Percentiles rank a stretch among this genome's conserved stretches.
phyloP scores from a whole-genome alignment of 2,329 filamentous ascomycete genomes.

The Ilyonectria destructans region DNA sequence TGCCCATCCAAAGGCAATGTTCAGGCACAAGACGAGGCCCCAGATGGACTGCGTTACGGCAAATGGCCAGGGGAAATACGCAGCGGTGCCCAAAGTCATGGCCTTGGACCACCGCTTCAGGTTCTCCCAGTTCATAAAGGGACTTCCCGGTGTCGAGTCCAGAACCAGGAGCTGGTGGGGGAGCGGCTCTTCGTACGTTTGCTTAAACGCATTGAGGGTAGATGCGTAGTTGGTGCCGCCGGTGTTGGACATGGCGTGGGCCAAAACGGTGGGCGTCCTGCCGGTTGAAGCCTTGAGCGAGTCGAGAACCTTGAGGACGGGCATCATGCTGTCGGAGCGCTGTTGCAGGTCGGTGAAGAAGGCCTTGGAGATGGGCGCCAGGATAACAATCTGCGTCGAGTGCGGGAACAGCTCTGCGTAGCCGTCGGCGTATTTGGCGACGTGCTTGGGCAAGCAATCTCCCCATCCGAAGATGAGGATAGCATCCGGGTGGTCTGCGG shows the following conservation, averaged over 20 bases:
- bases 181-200: constrained; percentile 57
- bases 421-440: constrained; percentile 70
- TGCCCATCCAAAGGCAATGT: constrained; percentile 54
- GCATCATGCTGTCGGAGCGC: constrained; percentile 63
- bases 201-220: constrained; percentile 63
- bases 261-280: constrained; percentile 57
- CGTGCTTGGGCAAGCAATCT: constrained; percentile 69
- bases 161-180: constrained; percentile 66
- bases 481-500: constrained; percentile 58
- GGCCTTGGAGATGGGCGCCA: constrained; percentile 66
- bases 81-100: constrained; percentile 66
- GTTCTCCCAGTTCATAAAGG: constrained; percentile 59
- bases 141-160: constrained; percentile 70
- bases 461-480: constrained; percentile 73
- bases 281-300: constrained; percentile 31
- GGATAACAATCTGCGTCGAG: constrained; percentile 66
- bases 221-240: constrained; percentile 70
- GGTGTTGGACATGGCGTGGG: constrained; percentile 73
- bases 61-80: constrained; percentile 66
- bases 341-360: constrained; percentile 61
- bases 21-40: constrained; percentile 59
- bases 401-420: constrained; percentile 67
- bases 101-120: constrained; percentile 68
- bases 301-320: constrained; percentile 57
- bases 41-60: constrained; percentile 65